Percentiles rank a stretch among this genome's conserved stretches.
Evolutionary conservation across 176 grass and related monocot species (phyloP).

Genomic region (Raddia distichophylla): DNA sequence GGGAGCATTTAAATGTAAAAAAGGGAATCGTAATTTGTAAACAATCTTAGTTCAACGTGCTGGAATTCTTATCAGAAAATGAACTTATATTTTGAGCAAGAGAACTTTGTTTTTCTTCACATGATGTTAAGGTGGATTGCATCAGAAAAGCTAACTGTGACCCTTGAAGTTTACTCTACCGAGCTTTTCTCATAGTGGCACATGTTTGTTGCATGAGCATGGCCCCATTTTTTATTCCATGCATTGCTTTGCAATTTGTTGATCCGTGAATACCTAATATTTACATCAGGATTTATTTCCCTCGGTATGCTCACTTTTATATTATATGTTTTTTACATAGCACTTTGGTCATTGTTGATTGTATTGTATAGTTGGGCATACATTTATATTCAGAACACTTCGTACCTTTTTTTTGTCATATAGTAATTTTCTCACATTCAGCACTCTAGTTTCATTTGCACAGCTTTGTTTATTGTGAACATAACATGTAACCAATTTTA

Average conservation of each 20-base stretch:
- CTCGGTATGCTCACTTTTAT: background rate
- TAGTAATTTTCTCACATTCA: background rate
- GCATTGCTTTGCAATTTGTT: background rate
- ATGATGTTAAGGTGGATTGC: background rate
- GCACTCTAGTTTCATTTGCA: background rate
- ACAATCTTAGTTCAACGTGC: background rate
- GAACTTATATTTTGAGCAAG: background rate
- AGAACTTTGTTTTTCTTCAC: background rate
- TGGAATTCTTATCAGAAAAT: background rate
- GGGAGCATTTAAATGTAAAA: constrained; percentile 1
- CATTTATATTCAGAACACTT: background rate
- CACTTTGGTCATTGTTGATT: background rate
- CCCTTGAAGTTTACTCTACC: background rate
- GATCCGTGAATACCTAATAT: constrained; percentile 4
- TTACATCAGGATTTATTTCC: constrained; percentile 24
- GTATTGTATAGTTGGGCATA: background rate
- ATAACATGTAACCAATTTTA: background rate
- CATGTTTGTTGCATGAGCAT: background rate
- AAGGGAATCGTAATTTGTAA: background rate
- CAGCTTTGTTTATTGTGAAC: background rate
- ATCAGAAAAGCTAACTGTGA: background rate
- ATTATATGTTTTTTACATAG: no score
- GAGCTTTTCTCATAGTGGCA: background rate
- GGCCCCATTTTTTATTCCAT: no score
- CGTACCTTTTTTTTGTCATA: background rate